Percentiles rank a stretch among this genome's conserved stretches.
Evolutionary conservation across 2,329 filamentous ascomycete species (phyloP).

Genomic region (Penicillium verrucosum): DNA sequence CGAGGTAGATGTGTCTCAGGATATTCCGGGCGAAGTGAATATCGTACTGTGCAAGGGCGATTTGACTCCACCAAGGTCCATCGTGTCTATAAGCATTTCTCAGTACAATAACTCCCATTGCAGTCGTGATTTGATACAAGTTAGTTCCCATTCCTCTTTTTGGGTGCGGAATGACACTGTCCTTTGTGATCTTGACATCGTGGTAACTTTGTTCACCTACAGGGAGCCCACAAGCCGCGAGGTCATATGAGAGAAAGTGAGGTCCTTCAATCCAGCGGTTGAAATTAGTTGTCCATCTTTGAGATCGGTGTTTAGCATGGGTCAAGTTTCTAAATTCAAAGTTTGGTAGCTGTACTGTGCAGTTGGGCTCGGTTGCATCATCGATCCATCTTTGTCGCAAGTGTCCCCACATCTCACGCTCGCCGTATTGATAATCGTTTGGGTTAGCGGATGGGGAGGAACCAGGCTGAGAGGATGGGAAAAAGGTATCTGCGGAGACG

Average conservation of each 20-base stretch:
- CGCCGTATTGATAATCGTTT: not conserved
- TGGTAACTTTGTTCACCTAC: not conserved
- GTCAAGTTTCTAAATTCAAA: not conserved
- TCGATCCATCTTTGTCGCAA: constrained; percentile 1
- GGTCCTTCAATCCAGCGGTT: not conserved
- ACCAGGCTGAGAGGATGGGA: not conserved
- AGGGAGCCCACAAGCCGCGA: not conserved
- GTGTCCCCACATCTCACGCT: not conserved
- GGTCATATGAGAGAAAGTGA: not conserved
- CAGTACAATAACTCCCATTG: not conserved
- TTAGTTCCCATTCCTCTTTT: not conserved
- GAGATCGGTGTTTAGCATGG: not conserved
- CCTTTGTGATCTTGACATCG: not conserved
- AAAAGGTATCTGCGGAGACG: too few relatives aligned
- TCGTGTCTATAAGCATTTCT: not conserved
- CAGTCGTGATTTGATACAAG: not conserved
- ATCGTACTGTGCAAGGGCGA: not conserved
- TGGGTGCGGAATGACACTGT: not conserved
- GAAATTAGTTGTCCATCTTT: not conserved
- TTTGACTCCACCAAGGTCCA: not conserved
- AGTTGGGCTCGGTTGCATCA: not conserved
- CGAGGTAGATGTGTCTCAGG: not conserved
- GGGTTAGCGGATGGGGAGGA: not conserved
- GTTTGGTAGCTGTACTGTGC: not conserved
- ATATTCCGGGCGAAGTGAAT: not conserved